Conservation (phyloP, 495 filamentous ascomycete genomes). For the Neurospora africana region DNA sequence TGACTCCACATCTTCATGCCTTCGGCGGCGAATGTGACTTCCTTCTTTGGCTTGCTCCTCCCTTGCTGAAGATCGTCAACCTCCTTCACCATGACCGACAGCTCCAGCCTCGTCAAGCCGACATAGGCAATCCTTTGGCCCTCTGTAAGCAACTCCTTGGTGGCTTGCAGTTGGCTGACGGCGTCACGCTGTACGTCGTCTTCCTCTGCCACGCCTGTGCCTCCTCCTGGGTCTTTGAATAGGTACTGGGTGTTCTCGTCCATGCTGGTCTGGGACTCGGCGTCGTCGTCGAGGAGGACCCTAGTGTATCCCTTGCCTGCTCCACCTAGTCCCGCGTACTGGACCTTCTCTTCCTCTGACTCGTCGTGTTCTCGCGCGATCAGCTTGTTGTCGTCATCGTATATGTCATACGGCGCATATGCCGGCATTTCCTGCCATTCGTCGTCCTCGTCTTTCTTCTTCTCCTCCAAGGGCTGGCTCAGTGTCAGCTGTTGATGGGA, state of each 20-base stretch:
- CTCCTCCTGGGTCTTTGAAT: conserved; percentile 56
- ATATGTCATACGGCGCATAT: conserved; percentile 81
- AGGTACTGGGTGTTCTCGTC: conserved; percentile 96
- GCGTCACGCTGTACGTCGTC: conserved; percentile 79
- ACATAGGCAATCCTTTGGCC: conserved; percentile 96
- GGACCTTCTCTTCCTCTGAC: conserved; percentile 60
- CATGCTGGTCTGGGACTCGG: conserved; percentile 84
- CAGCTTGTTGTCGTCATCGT: conserved; percentile 84
- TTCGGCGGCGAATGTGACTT: conserved; percentile 57
- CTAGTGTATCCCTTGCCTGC: conserved; percentile 92
- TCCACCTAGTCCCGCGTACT: conserved; percentile 66
- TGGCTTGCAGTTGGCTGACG: conserved; percentile 84
- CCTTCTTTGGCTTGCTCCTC: conserved; percentile 49
- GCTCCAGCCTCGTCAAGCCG: conserved; percentile 68
- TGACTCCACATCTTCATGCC: conserved; percentile 91
- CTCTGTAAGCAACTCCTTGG: conserved; percentile 90
- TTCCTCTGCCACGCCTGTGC: conserved; percentile 50
- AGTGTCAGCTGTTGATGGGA: conserved; percentile 76
- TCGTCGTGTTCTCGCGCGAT: conserved; percentile 68
- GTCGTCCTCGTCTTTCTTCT: conserved; percentile 43
- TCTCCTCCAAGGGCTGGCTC: conserved; percentile 36
- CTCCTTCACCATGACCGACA: conserved; percentile 65
- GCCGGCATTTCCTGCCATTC: conserved; percentile 93
- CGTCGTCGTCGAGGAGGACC: conserved; percentile 89
- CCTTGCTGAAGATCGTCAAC: conserved; percentile 45